Base-by-base conservation (phyloP, 1,139 yeast species). In the Protomyces macrosporus region DNA sequence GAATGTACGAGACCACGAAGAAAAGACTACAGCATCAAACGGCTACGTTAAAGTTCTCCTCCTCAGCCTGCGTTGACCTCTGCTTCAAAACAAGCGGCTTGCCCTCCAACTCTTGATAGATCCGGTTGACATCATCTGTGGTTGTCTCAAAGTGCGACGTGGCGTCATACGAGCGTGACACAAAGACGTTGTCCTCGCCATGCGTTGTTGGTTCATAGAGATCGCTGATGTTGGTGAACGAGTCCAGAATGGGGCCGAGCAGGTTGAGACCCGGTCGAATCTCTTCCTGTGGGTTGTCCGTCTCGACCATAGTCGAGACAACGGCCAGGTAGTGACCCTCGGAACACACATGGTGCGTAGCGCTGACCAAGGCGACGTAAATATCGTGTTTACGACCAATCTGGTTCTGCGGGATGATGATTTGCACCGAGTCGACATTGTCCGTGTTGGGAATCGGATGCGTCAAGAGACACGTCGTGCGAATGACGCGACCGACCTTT, bases 371-470 rank as follows among this genome's bases (percentile, higher is more conserved):
- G 1, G 98, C 97, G 71, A 95, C 84, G 76, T 95, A 93, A 69
- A 93, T 93, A 75, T 93, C 67, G 74, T 90, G 88, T 77, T 90
- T 88, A 72, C 99, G 86, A 68, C 85, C 87, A 65, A 90, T 90
- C 76, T 95, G 98, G 76, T 90, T 90, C 77, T 95, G 98, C 34
- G 98, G 98, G 68, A 93, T 90, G 74, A 93, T 89, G 71, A 93
- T 86, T 78, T 93, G 99, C 64, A 90, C 82, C 4, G 98, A 90
- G 75, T 90, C 97, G 66, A 88, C 84, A 71, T 88, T 88, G 69
- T 81, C 80, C 32, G 96, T 90, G 73, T 84, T 84, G 60, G 97
- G 88, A 63, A 93, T 81, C 30, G 97, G 95, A 73, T 90, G 97
- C 72, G 91, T 88, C 74, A 95, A 79, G 66, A 93, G 82, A 75